Percentiles rank a stretch among this genome's conserved stretches.
These are phyloP conservation scores for Chrysoporthe austroafricana DNA, from an alignment of 2,329 filamentous ascomycete genomes.

Conservation along the genomic window DNA sequence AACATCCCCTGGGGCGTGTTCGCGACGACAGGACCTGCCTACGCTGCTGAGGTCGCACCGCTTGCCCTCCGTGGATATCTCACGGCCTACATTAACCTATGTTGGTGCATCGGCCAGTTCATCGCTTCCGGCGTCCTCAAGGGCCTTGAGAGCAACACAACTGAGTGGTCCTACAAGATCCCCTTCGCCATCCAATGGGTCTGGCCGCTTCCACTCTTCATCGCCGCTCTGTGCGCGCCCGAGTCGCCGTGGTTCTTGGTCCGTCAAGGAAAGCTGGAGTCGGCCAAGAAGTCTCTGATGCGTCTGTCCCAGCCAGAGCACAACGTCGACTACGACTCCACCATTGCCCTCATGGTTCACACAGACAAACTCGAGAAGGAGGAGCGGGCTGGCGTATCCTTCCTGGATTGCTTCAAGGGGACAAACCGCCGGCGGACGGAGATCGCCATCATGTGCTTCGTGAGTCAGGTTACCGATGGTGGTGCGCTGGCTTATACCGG, in stretches of 20 bases:
- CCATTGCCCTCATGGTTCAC: slow-evolving; percentile 47
- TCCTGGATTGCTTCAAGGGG: slow-evolving; percentile 53
- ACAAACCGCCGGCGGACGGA: slow-evolving; percentile 51
- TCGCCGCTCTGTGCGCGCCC: slow-evolving; percentile 31
- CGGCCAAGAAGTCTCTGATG: slow-evolving; percentile 29
- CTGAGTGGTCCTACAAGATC: slow-evolving; percentile 35
- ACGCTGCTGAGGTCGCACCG: slow-evolving; percentile 37
- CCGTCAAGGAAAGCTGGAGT: slow-evolving; percentile 23
- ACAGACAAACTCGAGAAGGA: slow-evolving; percentile 52
- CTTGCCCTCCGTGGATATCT: slow-evolving; percentile 35
- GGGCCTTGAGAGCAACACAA: slow-evolving; percentile 29
- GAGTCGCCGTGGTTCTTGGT: slow-evolving; percentile 35
- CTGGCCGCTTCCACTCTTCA: slow-evolving; percentile 31
- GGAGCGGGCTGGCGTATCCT: slow-evolving; percentile 43
- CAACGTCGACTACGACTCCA: slow-evolving; percentile 42
- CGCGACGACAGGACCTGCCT: slow-evolving; percentile 46
- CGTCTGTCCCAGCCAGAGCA: slow-evolving; percentile 36
- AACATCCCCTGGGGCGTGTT: slow-evolving; percentile 52
- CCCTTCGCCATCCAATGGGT: slow-evolving; percentile 34
- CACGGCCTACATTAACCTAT: slow-evolving; percentile 36
- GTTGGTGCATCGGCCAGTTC: slow-evolving; percentile 35
- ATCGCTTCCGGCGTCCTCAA: slow-evolving; percentile 33
- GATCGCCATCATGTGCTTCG: slow-evolving; percentile 47
- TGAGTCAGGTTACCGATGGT: slow-evolving; percentile 48
- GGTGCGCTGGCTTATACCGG: slow-evolving; percentile 46